Evolutionary conservation across 139 green algal genomes (phyloP).

Genomic region (Coelastrella sp.): DNA sequence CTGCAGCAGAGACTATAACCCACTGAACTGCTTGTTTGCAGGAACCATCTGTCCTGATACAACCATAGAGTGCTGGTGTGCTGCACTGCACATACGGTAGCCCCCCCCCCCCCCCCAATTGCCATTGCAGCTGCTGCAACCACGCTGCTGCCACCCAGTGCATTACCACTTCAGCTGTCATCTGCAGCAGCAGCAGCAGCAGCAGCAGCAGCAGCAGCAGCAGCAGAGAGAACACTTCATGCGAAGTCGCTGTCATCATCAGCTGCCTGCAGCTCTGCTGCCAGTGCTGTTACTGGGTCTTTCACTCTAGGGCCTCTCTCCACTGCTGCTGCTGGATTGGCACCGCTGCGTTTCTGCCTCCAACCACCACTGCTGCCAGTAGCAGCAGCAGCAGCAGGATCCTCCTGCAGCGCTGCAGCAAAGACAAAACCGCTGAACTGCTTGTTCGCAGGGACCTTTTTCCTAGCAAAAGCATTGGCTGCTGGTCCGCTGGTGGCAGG

Average conservation of each 20-base stretch:
- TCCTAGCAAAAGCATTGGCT: neutral
- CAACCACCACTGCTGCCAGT: too few species aligned
- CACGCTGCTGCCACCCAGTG: too few species aligned
- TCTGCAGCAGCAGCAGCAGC: too few species aligned
- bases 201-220: too few species aligned
- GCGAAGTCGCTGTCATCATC: slow-evolving; percentile 11
- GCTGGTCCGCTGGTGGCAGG: neutral
- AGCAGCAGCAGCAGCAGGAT: neutral
- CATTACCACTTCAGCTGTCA: too few species aligned
- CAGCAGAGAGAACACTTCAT: too few species aligned
- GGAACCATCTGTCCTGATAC: too few species aligned
- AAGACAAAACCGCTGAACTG: neutral
- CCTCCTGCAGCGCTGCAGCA: neutral
- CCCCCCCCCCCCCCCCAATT: too few species aligned
- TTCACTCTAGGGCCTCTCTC: neutral
- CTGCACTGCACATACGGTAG: too few species aligned
- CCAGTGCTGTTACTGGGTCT: slow-evolving; percentile 2
- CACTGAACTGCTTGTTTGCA: neutral
- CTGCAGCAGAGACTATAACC: neutral
- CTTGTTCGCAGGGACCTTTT: neutral
- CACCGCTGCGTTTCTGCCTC: neutral
- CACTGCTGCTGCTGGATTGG: neutral
- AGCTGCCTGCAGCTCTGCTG: neutral
- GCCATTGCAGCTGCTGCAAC: too few species aligned
- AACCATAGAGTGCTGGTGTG: too few species aligned